Base-by-base conservation (phyloP, 1,284 basidiomycete genomes). In the Meira miltonrushii region DNA sequence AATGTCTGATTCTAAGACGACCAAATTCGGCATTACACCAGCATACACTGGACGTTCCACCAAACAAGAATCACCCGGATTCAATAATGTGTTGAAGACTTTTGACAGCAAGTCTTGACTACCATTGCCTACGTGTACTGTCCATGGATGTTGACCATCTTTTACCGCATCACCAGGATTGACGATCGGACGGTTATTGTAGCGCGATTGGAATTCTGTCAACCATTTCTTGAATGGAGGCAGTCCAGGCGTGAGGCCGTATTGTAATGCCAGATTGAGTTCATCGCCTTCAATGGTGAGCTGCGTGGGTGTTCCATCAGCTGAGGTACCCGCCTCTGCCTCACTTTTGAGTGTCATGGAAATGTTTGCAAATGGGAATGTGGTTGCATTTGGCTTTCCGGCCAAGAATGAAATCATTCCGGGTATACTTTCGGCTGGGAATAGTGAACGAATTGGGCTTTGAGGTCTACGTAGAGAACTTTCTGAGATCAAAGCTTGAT, bases 321-420 rank as follows among this genome's bases (percentile, higher is more conserved):
- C 21, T 58, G 44, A 47, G 21, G 40, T 39, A 10, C 64, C 66
- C 13, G n/a, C 21, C 28, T 61, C 54, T 11, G 64, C 58, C 15
- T 60, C 52, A 15, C 81, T 77, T 71, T 82, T 82, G 64, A 84
- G 73, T 61, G 79, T 80, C 59, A 83, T 72, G 33, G 83, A 84
- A 65, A 95, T 79, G 1, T 85, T 85, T 7, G 86, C 85, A 78
- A 97, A 88, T 0, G 93, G 93, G 80, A 96, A 97, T 15, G 90
- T 89, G 3, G 83, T 80, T n/a, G 87, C 84, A 75, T 94, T 94
- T 25, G 94, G 94, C 79, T 82, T 82, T 39, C 83, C 83, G 10
- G 83, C 83, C 21, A 81, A 74, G 60, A 95, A 83, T 15, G 90
- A 92, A 58, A 96, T 87, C 64, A 94, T 80, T 2, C 88, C 89